Conservation (phyloP, 495 filamentous ascomycete genomes). For the Pseudoneurospora amorphoporcata region DNA sequence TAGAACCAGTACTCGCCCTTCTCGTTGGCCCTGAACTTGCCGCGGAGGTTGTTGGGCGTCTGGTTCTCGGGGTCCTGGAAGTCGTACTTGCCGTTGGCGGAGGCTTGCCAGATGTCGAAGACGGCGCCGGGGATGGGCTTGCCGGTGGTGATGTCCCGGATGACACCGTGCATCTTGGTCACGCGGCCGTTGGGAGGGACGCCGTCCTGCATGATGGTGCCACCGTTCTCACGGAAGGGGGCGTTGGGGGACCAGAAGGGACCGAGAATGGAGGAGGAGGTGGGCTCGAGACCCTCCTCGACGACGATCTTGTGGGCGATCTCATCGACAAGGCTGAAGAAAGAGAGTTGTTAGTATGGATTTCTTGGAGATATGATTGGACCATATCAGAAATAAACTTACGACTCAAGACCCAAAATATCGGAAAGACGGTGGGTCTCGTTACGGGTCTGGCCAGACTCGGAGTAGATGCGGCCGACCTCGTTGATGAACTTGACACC, state of each 20-base stretch:
- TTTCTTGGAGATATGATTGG: not conserved
- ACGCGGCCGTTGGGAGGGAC: conserved; percentile 50
- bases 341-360: not conserved
- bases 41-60: conserved; percentile 70
- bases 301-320: conserved; percentile 73
- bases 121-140: conserved; percentile 59
- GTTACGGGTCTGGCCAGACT: conserved; percentile 52
- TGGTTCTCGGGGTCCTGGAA: conserved; percentile 76
- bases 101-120: conserved; percentile 81
- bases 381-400: conserved; percentile 20
- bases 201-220: conserved; percentile 58
- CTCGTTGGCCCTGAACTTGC: conserved; percentile 70
- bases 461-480: conserved; percentile 41
- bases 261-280: conserved; percentile 73
- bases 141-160: conserved; percentile 62
- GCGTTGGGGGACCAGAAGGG: conserved; percentile 84
- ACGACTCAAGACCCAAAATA: conserved; percentile 75
- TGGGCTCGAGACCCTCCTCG: conserved; percentile 58
- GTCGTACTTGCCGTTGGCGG: conserved; percentile 78
- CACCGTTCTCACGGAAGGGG: conserved; percentile 62
- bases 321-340: conserved; percentile 61
- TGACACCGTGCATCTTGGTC: conserved; percentile 64
- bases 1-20: conserved; percentile 71
- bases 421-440: conserved; percentile 72
- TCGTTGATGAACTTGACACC: conserved; percentile 54